phyloP scores from a whole-genome alignment of 768 basidiomycete genomes.

The Psilocybe subaeruginosa region DNA sequence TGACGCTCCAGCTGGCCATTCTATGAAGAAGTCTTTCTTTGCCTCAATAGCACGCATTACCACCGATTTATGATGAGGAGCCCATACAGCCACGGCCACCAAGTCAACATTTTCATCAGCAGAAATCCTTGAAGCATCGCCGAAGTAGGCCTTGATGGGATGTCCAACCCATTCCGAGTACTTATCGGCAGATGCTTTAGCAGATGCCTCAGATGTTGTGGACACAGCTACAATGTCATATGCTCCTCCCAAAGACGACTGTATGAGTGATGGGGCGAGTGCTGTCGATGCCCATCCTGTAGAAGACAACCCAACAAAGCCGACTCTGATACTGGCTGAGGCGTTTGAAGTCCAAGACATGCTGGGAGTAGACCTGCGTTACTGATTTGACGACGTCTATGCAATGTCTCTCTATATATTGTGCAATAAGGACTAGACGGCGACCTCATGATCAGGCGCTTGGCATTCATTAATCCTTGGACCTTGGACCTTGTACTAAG shows the following conservation, averaged over 20 bases:
- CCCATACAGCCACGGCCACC: constrained; percentile 38
- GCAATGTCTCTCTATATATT: too few species aligned
- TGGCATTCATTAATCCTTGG: too few species aligned
- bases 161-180: constrained; percentile 27
- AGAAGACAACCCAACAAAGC: constrained; percentile 36
- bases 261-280: constrained; percentile 28
- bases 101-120: constrained; percentile 39
- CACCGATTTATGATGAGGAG: constrained; percentile 30
- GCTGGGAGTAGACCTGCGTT: too few species aligned
- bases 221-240: constrained; percentile 38
- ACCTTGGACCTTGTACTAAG: too few species aligned
- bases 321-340: constrained; percentile 15
- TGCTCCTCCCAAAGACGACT: constrained; percentile 19
- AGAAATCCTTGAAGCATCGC: constrained; percentile 30
- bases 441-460: too few species aligned
- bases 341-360: too few species aligned
- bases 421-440: too few species aligned
- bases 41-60: neutral
- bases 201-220: constrained; percentile 34
- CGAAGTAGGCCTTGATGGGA: constrained; percentile 36
- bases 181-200: constrained; percentile 31
- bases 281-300: constrained; percentile 33
- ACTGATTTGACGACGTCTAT: too few species aligned
- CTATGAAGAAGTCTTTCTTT: too few species aligned
- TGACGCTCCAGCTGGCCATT: constrained; percentile 37